Base-by-base conservation (phyloP, 306 rosid species). In the Gastrolobium bilobum region DNA sequence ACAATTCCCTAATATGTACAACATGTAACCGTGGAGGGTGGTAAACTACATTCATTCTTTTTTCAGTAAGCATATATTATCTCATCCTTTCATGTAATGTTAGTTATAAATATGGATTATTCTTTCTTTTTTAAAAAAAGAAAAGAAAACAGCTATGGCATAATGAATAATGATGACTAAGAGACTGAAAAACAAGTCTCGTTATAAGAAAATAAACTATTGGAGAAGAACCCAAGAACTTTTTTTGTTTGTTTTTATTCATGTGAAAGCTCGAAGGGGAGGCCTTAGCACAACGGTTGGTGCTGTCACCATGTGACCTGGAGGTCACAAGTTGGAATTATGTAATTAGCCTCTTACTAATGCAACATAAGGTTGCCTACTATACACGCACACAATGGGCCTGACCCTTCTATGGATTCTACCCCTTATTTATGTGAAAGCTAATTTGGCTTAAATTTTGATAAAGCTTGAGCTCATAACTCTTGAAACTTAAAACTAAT, bases 1-100 rank as follows among this genome's bases (percentile, higher is more conserved):
- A 20, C 26, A 0, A 20, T 20, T 20, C 26, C 26, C 26, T 20
- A 20, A 20, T 20, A 20, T 20, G 26, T 20, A 20, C 26, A 20
- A 20, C 26, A 20, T 20, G 26, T 20, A 20, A 20, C 26, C 26
- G 26, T 20, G 26, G 26, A 20, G 26, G 26, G 26, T 20, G 26
- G 26, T 20, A 20, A 20, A 20, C 26, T 20, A 20, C 26, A 20
- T 20, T 20, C 26, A 13, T 47, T 56, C 11, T 62, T 48, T 59
- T 15, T 69, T 54, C 30, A 7, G 26, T 61, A 30, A 29, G 48
- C 14, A 14, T 47, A 20, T 47, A 14, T 37, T 62, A 33, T 48
- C 2, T 35, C 34, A 61, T 39, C 68, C 35, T 4, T 75, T 58
- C 30, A 31, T 67, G 53, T 30, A 43, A 77, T 71, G n/a, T 43